Conservation (phyloP, 2,329 filamentous ascomycete genomes). For the Clonostachys chloroleuca region DNA sequence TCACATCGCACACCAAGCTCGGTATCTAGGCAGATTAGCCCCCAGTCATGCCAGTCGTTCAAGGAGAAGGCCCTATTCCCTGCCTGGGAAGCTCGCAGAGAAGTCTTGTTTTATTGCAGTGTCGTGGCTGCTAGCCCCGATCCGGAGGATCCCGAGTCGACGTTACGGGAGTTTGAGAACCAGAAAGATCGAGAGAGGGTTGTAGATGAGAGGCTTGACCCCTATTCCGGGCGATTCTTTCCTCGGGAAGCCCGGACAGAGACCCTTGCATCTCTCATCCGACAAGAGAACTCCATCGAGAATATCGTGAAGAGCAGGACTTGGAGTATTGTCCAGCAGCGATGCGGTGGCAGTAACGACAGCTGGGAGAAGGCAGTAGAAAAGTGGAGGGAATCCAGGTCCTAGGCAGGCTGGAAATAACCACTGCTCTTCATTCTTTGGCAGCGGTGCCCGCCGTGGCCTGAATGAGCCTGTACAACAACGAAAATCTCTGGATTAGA, state of each 20-base stretch:
- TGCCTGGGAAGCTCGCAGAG: constrained; percentile 77
- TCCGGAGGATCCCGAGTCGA: constrained; percentile 76
- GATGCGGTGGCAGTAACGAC: constrained; percentile 58
- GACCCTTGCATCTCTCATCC: constrained; percentile 65
- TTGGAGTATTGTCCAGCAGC: constrained; percentile 73
- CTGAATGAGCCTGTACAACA: too few relatives aligned
- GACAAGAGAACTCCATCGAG: constrained; percentile 74
- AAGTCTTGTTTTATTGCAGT: constrained; percentile 86
- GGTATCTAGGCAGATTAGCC: constrained; percentile 49
- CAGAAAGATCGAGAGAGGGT: constrained; percentile 66
- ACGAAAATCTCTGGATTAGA: too few relatives aligned
- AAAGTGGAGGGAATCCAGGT: constrained; percentile 43
- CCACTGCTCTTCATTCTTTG: too few relatives aligned
- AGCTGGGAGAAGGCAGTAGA: constrained; percentile 64
- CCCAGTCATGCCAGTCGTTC: constrained; percentile 64
- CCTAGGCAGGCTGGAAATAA: too few relatives aligned
- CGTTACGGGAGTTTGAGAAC: constrained; percentile 66
- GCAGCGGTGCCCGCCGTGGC: too few relatives aligned
- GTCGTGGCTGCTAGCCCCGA: constrained; percentile 84
- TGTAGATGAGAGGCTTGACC: constrained; percentile 86
- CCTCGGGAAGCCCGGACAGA: constrained; percentile 77
- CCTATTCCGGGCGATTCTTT: constrained; percentile 83
- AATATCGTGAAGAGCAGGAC: constrained; percentile 75
- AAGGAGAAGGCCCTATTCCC: constrained; percentile 78
- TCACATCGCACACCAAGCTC: constrained; percentile 53